These are phyloP conservation scores for Erysiphe pulchra DNA, from an alignment of 2,329 filamentous ascomycete genomes.

Conservation along the genomic window DNA sequence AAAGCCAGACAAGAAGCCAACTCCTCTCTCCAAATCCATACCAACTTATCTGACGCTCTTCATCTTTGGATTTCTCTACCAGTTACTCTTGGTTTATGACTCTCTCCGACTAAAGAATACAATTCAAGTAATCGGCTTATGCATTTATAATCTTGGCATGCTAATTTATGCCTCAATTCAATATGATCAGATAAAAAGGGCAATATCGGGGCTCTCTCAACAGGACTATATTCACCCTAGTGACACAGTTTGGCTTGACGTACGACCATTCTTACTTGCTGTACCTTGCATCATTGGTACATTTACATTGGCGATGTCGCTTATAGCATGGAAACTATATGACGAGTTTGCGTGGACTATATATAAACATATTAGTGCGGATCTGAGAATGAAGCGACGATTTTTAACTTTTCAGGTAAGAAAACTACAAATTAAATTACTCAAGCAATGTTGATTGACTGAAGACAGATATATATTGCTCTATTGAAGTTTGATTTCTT, in stretches of 20 bases:
- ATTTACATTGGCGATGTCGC: conserved; percentile 44
- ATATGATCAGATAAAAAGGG: conserved; percentile 65
- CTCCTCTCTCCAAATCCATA: conserved; percentile 42
- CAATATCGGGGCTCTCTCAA: conserved; percentile 30
- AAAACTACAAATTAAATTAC: conserved; percentile 4
- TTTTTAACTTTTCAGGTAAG: conserved; percentile 90
- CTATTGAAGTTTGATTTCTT: conserved; percentile 98
- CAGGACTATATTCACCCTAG: conserved; percentile 16
- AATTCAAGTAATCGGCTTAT: conserved; percentile 90
- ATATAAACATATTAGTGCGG: conserved; percentile 95
- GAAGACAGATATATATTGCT: conserved; percentile 73
- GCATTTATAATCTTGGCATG: conserved; percentile 74
- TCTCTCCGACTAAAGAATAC: conserved; percentile 88
- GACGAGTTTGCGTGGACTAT: conserved; percentile 99
- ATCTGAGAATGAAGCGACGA: conserved; percentile 86
- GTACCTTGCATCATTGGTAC: conserved; percentile 66
- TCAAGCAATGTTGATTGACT: neutral
- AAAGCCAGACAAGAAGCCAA: conserved; percentile 20
- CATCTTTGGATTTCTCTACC: conserved; percentile 91
- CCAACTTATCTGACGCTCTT: conserved; percentile 90
- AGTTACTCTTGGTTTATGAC: conserved; percentile 75
- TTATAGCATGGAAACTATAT: conserved; percentile 82
- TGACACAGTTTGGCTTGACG: conserved; percentile 35
- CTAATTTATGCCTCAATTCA: conserved; percentile 85
- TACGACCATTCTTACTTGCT: conserved; percentile 56